Base-by-base conservation (phyloP, 2,329 filamentous ascomycete genomes). In the Colletotrichum cuscutae region DNA sequence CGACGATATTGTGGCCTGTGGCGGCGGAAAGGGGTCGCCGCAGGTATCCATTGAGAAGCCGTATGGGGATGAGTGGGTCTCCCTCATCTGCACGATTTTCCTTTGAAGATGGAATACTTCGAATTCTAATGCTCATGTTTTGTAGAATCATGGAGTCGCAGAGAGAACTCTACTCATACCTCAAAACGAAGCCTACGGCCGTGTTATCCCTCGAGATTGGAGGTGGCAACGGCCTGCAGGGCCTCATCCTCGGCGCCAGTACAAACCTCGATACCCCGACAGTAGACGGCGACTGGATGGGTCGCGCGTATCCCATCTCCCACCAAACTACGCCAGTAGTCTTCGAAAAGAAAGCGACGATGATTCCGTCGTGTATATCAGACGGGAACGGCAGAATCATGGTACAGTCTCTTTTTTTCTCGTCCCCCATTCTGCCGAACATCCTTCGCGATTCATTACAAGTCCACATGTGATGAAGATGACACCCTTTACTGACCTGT, bases 161-260 rank as follows among this genome's bases (percentile, higher is more conserved):
- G 72, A 75, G 76, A 0, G 88, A 89, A 76, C 81, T 92, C 5
- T 89, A 88, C 79, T 85, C 87, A 56, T 65, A 49, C 13, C 86
- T 87, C 35, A 83, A 86, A 56, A 81, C 84, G 35, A 78, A 80
- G 19, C 77, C 79, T 78, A 92, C 58, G 0, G 65, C 65, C 35
- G 66, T 68, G 4, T 64, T 68, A 9, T 64, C 66, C 6, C 66
- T 68, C 12, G 91, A 93, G 76, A 91, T 93, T 65, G 91, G 91
- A 19, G 91, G 91, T 13, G 87, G 86, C 2, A 93, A 93, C 75
- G 90, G 91, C 0, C 81, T 92, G 19, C 86, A 90, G 73, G 86
- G 87, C 12, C 82, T 91, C 80, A 84, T 90, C 5, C 79, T 91
- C 7, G 89, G 89, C 8, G 87, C 87, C 0, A 87, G 85, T 68